Percentiles rank a stretch among this genome's conserved stretches.
phyloP scores from a whole-genome alignment of 2,329 filamentous ascomycete species.

The Cladosporium sp. region DNA sequence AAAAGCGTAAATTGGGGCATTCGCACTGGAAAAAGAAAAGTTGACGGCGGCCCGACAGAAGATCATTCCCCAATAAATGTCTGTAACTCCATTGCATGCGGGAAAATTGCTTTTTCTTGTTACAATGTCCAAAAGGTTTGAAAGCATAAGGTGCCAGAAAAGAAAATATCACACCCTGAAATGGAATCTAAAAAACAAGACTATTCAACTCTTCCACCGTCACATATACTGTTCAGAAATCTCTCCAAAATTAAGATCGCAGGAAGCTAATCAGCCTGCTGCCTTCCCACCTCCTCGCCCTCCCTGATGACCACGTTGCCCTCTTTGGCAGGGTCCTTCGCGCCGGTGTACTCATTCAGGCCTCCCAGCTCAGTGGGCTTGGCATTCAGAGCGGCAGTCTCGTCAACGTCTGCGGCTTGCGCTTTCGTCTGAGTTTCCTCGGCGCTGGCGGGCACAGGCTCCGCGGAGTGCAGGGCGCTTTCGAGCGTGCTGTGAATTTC shows the following conservation, averaged over 20 bases:
- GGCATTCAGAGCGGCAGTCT: constrained; percentile 25
- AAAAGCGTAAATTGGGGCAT: too few relatives aligned
- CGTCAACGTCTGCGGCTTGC: constrained; percentile 21
- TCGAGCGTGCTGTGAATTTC: constrained; percentile 26
- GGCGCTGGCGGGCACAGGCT: constrained; percentile 21
- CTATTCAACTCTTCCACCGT: neutral
- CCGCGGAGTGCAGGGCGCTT: constrained; percentile 24
- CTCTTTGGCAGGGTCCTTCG: constrained; percentile 31
- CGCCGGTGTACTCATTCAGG: constrained; percentile 19
- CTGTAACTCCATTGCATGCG: too few relatives aligned
- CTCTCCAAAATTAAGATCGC: neutral
- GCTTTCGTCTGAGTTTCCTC: constrained; percentile 22
- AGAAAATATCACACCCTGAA: too few relatives aligned
- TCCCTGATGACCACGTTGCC: constrained; percentile 37
- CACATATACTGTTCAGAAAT: neutral
- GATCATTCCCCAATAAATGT: too few relatives aligned
- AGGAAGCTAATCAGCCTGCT: constrained; percentile 1
- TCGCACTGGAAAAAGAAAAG: too few relatives aligned
- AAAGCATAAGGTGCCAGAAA: too few relatives aligned
- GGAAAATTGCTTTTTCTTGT: too few relatives aligned
- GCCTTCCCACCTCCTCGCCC: constrained; percentile 24
- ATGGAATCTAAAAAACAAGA: too few relatives aligned
- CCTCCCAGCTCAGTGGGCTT: constrained; percentile 28
- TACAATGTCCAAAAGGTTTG: too few relatives aligned
- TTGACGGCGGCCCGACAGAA: too few relatives aligned